Evolutionary conservation across 257 asterid species (phyloP).

Genomic region (Primulina tabacum): DNA sequence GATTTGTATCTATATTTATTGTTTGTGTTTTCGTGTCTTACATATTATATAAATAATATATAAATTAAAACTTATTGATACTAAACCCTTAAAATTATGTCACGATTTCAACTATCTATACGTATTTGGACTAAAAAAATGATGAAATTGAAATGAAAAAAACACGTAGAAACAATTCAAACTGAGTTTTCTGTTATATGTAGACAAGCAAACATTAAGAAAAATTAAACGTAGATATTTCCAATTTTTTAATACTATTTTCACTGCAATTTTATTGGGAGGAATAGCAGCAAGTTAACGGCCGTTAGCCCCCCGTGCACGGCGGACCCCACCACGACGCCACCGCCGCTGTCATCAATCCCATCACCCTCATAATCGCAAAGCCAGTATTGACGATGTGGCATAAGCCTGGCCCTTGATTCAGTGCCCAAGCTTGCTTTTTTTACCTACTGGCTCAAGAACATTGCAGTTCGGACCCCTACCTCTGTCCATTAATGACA

Average conservation of each 20-base stretch:
- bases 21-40: too few species aligned
- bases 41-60: too few species aligned
- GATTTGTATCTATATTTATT: too few species aligned
- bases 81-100: too few species aligned
- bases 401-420: slow-evolving; percentile 30
- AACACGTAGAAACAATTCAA: too few species aligned
- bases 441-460: slow-evolving; percentile 23
- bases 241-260: background rate
- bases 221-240: too few species aligned
- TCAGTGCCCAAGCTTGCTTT: background rate
- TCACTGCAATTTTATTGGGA: background rate
- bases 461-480: slow-evolving; percentile 35
- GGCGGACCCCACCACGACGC: slow-evolving; percentile 61
- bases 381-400: slow-evolving; percentile 35
- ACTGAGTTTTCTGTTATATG: too few species aligned
- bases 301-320: slow-evolving; percentile 28
- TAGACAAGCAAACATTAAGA: too few species aligned
- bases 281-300: background rate
- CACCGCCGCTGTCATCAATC: slow-evolving; percentile 41
- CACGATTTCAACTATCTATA: too few species aligned
- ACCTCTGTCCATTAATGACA: slow-evolving; percentile 38
- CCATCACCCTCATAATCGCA: slow-evolving; percentile 16
- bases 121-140: too few species aligned
- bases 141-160: too few species aligned
- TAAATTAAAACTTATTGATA: too few species aligned